Evolutionary conservation across 1,139 yeast species (phyloP), one percentile per base, ranked within the genome.

Genomic region (Saccharomyces uvarum): DNA sequence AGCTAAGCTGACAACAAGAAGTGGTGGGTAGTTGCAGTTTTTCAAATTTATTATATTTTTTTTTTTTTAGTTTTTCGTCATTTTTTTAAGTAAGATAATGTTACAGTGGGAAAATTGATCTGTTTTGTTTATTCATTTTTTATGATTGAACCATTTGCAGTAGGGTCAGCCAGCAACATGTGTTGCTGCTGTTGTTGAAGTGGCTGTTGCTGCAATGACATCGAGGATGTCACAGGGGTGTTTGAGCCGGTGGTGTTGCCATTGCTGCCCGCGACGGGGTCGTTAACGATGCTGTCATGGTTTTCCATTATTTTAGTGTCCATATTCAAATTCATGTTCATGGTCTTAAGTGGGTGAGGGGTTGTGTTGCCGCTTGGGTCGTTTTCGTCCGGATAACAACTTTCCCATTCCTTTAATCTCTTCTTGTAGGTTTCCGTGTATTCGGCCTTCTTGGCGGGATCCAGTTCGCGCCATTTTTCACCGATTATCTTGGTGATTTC

Each of bases 321-420:
- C 44, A 38, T 38, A 19, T 38, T 38, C 44, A 38, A 38, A 38
- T 38, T 38, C 44, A 38, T 38, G 24, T 38, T 38, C 44, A 38
- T 38, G 44, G 44, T 6, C 44, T 38, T 38, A 2, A 9, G 44
- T 38, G 44, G 11, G 2, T 16, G 44, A 16, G 24, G 3, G 44
- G 24, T 19, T 2, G 44, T 5, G 44, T 38, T 38, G 4, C 44
- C 44, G 24, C 11, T 38, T 4, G 44, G 44, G 38, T 21, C 59
- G 27, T 59, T 53, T 49, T 66, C 69, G 38, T 66, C 64, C 4
- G 70, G 68, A 52, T 67, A 67, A 44, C 67, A 68, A 42, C 66
- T 64, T 57, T 69, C 72, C 73, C 73, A 70, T 55, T 67, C 70
- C 56, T 67, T 69, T 53, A 69, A 63, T 56, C 69, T 67, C 50